Evolutionary conservation across 768 basidiomycete genomes (phyloP).

Genomic region (Mycena pura): DNA sequence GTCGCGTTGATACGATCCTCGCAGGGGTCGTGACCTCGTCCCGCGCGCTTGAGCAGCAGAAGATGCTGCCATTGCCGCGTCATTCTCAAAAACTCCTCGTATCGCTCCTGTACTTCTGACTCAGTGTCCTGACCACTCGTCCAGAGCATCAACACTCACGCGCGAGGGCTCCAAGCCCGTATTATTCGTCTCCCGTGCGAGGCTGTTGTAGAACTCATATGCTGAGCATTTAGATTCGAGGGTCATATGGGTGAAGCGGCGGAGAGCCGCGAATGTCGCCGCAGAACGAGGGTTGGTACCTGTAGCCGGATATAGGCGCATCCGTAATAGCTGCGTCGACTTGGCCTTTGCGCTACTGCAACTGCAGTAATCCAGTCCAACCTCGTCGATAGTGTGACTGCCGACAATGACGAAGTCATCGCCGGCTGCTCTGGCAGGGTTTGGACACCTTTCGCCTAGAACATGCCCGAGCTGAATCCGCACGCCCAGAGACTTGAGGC

Average conservation of each 20-base stretch:
- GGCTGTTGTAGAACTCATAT: no score
- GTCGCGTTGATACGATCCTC: background rate
- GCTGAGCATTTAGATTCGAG: no score
- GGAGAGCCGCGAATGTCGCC: background rate
- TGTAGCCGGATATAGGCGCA: background rate
- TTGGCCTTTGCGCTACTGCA: background rate
- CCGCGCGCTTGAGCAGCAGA: constrained; percentile 9
- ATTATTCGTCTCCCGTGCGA: no score
- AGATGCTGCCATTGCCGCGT: constrained; percentile 3
- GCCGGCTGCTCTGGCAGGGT: background rate
- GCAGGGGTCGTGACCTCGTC: constrained; percentile 1
- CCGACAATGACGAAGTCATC: background rate
- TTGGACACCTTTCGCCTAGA: background rate
- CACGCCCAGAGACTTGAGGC: background rate
- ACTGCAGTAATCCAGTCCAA: background rate
- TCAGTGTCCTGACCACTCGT: no score
- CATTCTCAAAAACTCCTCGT: constrained; percentile 4
- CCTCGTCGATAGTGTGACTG: background rate
- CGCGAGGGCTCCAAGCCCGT: no score
- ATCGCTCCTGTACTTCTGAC: constrained; percentile 11
- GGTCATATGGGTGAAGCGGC: no score
- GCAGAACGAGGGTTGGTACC: background rate
- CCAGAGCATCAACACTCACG: no score
- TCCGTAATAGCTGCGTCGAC: background rate
- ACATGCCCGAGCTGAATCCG: background rate